phyloP scores from a whole-genome alignment of 305 asterid genomes.

The Fraxinus albicans region DNA sequence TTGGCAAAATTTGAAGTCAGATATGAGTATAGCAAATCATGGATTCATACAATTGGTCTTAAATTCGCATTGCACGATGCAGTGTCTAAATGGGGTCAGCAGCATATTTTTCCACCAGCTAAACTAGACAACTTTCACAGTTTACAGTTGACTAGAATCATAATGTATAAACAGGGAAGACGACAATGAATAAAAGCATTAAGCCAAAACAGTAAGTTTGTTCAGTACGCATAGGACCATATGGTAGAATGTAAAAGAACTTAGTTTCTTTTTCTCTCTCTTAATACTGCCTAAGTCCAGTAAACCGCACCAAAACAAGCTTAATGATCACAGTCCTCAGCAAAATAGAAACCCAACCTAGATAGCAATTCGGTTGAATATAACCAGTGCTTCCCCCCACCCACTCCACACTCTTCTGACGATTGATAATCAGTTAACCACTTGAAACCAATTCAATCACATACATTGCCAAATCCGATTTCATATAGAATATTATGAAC shows the following conservation, averaged over 20 bases:
- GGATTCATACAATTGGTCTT: not conserved
- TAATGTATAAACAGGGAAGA: not conserved
- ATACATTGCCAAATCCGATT: not conserved
- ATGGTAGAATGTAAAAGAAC: not conserved
- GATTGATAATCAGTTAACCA: not conserved
- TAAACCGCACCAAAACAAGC: not conserved
- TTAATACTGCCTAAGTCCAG: not conserved
- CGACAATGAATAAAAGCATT: not conserved
- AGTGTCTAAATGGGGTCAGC: not conserved
- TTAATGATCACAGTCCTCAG: not conserved
- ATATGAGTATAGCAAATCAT: not conserved
- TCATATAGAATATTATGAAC: not conserved
- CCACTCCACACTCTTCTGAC: not conserved
- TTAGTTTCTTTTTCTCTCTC: not conserved
- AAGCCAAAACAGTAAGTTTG: not conserved
- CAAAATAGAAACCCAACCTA: not conserved
- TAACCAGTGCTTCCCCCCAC: not conserved
- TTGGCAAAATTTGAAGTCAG: not conserved
- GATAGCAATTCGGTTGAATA: not conserved
- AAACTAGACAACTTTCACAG: not conserved
- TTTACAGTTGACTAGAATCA: not conserved
- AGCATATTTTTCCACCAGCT: not conserved
- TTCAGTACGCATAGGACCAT: not conserved
- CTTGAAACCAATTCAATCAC: not conserved
- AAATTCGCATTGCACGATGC: not conserved